Percentiles rank a stretch among this genome's conserved stretches.
These are phyloP conservation scores for Cryphonectria radicalis DNA, from an alignment of 2,329 filamentous ascomycete genomes.

Conservation along the genomic window DNA sequence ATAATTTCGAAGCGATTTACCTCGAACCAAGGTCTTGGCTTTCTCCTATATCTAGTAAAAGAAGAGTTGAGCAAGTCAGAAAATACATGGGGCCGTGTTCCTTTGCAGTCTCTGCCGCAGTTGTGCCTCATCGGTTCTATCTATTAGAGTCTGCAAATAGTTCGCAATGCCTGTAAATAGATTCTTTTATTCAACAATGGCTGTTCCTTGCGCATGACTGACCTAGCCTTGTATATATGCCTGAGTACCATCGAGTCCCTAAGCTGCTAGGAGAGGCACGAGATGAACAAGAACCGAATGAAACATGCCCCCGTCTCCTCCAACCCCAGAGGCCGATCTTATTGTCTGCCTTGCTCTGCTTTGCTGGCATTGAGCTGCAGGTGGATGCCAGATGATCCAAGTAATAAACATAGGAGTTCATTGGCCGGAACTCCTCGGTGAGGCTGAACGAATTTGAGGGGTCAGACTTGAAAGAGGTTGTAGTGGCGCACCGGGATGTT, in stretches of 20 bases:
- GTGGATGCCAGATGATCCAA: neutral
- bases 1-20: conserved; percentile 15
- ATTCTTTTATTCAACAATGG: neutral
- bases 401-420: neutral
- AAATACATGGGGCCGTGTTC: neutral
- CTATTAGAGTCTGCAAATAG: neutral
- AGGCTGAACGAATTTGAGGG: neutral
- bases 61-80: neutral
- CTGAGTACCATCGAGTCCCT: neutral
- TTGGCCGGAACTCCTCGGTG: neutral
- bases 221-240: neutral
- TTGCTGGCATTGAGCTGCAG: neutral
- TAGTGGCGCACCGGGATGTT: neutral
- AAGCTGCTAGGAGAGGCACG: neutral
- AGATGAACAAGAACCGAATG: neutral
- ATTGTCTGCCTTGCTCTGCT: neutral
- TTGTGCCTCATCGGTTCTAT: neutral
- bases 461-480: neutral
- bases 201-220: neutral
- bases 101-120: neutral
- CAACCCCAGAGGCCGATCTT: neutral
- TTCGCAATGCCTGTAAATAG: neutral
- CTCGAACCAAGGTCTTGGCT: neutral
- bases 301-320: neutral
- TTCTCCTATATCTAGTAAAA: neutral